Conservation (phyloP, 1,139 yeast genomes). For the Yamadazyma kanchanaburiensis region DNA sequence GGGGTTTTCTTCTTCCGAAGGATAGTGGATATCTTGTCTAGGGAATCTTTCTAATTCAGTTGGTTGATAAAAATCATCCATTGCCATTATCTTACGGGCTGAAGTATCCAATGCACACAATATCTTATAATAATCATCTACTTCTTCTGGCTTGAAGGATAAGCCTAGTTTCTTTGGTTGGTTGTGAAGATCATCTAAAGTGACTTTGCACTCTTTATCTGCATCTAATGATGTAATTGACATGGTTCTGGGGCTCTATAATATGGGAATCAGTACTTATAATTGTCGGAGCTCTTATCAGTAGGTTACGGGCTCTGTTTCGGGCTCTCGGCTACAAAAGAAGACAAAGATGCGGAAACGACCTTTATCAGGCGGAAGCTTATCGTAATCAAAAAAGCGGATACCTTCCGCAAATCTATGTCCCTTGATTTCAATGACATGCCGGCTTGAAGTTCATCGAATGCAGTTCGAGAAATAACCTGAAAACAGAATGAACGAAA, state of each 20-base stretch:
- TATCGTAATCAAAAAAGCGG: no score
- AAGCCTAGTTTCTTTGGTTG: conserved; percentile 24
- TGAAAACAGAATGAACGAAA: conserved; percentile 1
- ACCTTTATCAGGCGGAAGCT: no score
- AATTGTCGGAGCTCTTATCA: no score
- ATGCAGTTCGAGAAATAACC: no score
- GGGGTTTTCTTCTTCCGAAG: conserved; percentile 17
- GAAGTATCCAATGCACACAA: conserved; percentile 29
- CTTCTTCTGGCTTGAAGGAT: conserved; percentile 20
- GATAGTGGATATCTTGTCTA: conserved; percentile 21
- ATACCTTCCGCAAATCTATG: no score
- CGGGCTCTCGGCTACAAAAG: no score
- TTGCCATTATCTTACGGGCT: conserved; percentile 22
- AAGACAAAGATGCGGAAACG: no score
- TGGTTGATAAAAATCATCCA: conserved; percentile 22
- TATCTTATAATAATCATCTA: conserved; percentile 22
- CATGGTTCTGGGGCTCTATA: no score
- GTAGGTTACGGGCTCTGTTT: no score
- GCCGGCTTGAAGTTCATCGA: no score
- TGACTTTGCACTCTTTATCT: conserved; percentile 22
- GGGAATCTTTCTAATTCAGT: conserved; percentile 26
- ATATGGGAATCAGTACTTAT: no score
- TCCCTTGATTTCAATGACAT: no score
- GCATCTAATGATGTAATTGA: conserved; percentile 25
- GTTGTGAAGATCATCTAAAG: conserved; percentile 20